These are phyloP conservation scores for Penicillium cinerascens DNA, from an alignment of 495 filamentous ascomycete genomes.

Conservation along the genomic window DNA sequence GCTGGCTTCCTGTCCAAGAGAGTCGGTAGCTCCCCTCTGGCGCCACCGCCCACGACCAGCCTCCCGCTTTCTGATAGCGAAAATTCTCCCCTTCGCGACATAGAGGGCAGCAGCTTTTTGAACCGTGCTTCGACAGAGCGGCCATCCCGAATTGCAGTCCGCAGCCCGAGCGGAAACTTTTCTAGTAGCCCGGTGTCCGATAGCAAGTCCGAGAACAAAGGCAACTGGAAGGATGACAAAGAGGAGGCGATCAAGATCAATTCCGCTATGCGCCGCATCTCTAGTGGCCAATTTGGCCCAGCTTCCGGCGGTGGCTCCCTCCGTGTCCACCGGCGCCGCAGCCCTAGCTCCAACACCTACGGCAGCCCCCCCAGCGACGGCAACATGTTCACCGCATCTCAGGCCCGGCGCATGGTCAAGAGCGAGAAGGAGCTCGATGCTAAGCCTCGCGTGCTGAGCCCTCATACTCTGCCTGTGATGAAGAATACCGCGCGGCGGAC, in stretches of 20 bases:
- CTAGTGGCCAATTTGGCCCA: conserved; percentile 30
- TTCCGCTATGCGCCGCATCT: conserved; percentile 59
- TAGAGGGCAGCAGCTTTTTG: conserved; percentile 55
- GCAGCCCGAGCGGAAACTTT: conserved; percentile 46
- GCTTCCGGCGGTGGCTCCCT: conserved; percentile 27
- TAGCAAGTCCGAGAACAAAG: conserved; percentile 39
- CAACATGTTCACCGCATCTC: conserved; percentile 63
- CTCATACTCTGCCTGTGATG: conserved; percentile 61
- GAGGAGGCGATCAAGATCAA: conserved; percentile 59
- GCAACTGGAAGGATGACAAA: conserved; percentile 48
- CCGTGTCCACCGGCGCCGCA: conserved; percentile 57
- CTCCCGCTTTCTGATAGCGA: conserved; percentile 61
- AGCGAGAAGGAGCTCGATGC: conserved; percentile 55
- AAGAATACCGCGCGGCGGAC: conserved; percentile 53
- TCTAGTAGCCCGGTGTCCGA: conserved; percentile 39
- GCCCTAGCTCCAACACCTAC: conserved; percentile 53
- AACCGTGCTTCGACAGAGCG: conserved; percentile 52
- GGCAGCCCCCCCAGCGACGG: conserved; percentile 56
- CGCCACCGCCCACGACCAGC: conserved; percentile 55
- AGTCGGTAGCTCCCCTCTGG: conserved; percentile 57
- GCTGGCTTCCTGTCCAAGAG: conserved; percentile 85
- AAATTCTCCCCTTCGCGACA: conserved; percentile 62
- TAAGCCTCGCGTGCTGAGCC: conserved; percentile 60
- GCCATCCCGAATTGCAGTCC: conserved; percentile 48
- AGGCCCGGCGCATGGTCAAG: conserved; percentile 68